phyloP scores from a whole-genome alignment of 257 asterid genomes.

The Solanum arcanum region DNA sequence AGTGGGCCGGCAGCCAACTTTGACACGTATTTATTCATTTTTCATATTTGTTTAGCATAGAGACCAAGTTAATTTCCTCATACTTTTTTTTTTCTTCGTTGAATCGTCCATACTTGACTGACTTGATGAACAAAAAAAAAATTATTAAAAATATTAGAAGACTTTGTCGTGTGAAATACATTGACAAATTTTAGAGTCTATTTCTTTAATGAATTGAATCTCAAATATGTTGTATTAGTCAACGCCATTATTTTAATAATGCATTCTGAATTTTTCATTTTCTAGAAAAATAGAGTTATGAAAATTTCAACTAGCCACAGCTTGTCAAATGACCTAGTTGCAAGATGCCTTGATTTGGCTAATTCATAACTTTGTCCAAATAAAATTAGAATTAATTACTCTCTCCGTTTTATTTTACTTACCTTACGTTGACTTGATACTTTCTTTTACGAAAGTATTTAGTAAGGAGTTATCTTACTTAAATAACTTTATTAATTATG shows the following conservation, averaged over 20 bases:
- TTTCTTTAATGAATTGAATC: not conserved
- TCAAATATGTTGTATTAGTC: not conserved
- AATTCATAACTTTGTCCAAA: not conserved
- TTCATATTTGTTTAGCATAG: not conserved
- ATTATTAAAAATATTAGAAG: not conserved
- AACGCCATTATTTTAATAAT: not conserved
- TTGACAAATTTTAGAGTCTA: not conserved
- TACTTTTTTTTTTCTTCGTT: not conserved
- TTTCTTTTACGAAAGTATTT: not conserved
- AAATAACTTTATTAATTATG: not conserved
- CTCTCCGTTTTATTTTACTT: not conserved
- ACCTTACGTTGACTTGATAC: not conserved
- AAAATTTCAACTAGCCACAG: not conserved
- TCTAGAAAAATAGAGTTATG: not conserved
- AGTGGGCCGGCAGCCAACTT: constrained; percentile 21
- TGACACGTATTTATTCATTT: constrained; percentile 32
- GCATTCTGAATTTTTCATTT: not conserved
- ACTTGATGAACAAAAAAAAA: not conserved
- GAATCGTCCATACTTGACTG: not conserved
- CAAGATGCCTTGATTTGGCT: not conserved
- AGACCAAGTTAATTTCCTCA: not conserved
- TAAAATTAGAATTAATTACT: not conserved
- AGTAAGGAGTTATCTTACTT: not conserved
- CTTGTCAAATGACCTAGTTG: not conserved
- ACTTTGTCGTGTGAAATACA: not conserved